A percentile compares a stretch with the other conserved stretches of the same genome.
Conservation (phyloP, 805 yeast genomes). For the Kockiozyma suomiensis region DNA sequence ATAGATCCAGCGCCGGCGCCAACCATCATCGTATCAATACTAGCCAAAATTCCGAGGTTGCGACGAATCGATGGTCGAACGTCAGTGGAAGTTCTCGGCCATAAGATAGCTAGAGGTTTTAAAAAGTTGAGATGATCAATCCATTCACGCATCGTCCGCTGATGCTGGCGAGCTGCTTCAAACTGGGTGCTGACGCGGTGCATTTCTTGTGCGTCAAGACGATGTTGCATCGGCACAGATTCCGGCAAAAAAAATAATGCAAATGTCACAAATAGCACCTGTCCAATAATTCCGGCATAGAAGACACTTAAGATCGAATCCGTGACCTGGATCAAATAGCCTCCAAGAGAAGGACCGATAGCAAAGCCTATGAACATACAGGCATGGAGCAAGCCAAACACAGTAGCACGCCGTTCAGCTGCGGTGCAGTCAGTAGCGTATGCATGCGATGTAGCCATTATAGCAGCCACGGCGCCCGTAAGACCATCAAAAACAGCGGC, state of each 20-base stretch:
- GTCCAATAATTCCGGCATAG: slow-evolving; percentile 9
- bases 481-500: slow-evolving; percentile 52
- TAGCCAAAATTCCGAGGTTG: slow-evolving; percentile 20
- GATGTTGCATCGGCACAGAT: slow-evolving; percentile 26
- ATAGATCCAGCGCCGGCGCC: slow-evolving; percentile 30
- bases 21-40: slow-evolving; percentile 30
- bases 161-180: slow-evolving; percentile 8
- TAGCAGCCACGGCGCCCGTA: slow-evolving; percentile 65
- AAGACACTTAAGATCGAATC: slow-evolving; percentile 20
- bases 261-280: slow-evolving; percentile 12
- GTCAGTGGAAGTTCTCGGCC: slow-evolving; percentile 19
- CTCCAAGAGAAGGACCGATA: slow-evolving; percentile 37
- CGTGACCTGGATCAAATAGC: slow-evolving; percentile 30
- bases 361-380: slow-evolving; percentile 38
- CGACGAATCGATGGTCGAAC: slow-evolving; percentile 13
- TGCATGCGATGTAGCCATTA: slow-evolving; percentile 63
- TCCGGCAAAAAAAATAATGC: slow-evolving; percentile 28
- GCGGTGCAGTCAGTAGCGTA: slow-evolving; percentile 76
- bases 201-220: slow-evolving; percentile 25
- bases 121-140: slow-evolving; percentile 28
- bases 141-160: slow-evolving; percentile 1
- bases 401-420: slow-evolving; percentile 53
- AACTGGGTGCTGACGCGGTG: slow-evolving; percentile 13
- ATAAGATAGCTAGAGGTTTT: slow-evolving; percentile 36
- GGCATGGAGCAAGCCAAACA: slow-evolving; percentile 39